Conservation (phyloP, 1,139 yeast genomes). For the Scheffersomyces quercinus region DNA sequence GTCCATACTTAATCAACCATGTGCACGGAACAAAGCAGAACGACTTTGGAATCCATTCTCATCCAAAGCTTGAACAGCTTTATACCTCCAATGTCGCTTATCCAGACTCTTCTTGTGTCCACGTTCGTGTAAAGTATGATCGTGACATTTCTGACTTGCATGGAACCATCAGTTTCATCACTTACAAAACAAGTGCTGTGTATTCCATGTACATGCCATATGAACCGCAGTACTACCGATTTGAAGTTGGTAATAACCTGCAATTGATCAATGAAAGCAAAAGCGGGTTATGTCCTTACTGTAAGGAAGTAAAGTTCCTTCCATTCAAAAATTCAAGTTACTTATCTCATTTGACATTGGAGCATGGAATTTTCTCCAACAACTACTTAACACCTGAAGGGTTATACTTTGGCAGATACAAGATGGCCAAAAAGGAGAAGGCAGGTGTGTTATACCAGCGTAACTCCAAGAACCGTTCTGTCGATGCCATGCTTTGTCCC, state of each 20-base stretch:
- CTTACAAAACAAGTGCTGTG: constrained; percentile 20
- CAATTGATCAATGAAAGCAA: constrained; percentile 21
- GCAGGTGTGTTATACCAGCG: background rate
- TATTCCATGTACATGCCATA: constrained; percentile 23
- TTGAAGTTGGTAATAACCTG: constrained; percentile 22
- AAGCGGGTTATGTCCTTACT: constrained; percentile 36
- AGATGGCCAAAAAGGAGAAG: constrained; percentile 2
- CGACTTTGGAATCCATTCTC: background rate
- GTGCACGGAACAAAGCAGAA: too few relatives aligned
- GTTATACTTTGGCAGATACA: constrained; percentile 15
- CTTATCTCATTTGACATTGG: constrained; percentile 34
- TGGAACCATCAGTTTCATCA: constrained; percentile 13
- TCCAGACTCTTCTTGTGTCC: constrained; percentile 4
- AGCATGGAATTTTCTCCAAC: constrained; percentile 36
- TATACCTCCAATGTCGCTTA: background rate
- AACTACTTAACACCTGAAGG: constrained; percentile 28
- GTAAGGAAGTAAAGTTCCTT: constrained; percentile 28
- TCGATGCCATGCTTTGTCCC: constrained; percentile 19
- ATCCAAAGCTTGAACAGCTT: background rate
- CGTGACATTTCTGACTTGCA: constrained; percentile 8
- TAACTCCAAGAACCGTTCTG: constrained; percentile 8
- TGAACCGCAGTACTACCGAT: constrained; percentile 30
- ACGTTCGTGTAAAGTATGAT: constrained; percentile 7
- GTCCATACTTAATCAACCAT: constrained; percentile 6
- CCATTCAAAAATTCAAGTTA: constrained; percentile 36